These are phyloP conservation scores for Williopsis jadinii DNA, from an alignment of 1,139 yeast genomes.

Conservation along the genomic window DNA sequence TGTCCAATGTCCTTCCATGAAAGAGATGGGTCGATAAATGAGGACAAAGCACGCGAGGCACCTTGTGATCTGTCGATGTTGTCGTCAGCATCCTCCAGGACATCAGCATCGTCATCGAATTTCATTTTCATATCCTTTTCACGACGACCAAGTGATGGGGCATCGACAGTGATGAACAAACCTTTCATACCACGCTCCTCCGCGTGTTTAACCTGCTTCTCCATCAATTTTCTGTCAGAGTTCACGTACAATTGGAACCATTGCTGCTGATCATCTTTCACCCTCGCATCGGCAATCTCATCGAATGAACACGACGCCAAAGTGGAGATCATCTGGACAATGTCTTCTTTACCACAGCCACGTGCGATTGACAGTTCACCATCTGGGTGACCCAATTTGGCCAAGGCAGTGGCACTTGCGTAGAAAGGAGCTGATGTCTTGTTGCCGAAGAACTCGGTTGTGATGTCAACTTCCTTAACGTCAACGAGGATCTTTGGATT, in stretches of 20 bases:
- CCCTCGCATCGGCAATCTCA: slow-evolving; percentile 58
- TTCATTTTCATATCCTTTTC: slow-evolving; percentile 73
- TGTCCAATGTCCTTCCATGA: slow-evolving; percentile 43
- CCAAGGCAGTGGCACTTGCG: slow-evolving; percentile 75
- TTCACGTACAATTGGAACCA: slow-evolving; percentile 93
- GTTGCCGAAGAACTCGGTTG: slow-evolving; percentile 51
- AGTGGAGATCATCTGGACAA: slow-evolving; percentile 78
- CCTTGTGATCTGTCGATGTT: slow-evolving; percentile 68
- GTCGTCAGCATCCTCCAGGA: slow-evolving; percentile 43
- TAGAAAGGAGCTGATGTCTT: slow-evolving; percentile 59
- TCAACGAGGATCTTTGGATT: slow-evolving; percentile 76
- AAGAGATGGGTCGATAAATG: slow-evolving; percentile 78
- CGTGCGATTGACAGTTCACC: slow-evolving; percentile 77
- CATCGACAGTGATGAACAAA: slow-evolving; percentile 71
- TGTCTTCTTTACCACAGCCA: slow-evolving; percentile 60
- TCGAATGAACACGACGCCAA: slow-evolving; percentile 70
- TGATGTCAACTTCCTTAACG: slow-evolving; percentile 43
- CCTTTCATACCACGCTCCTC: slow-evolving; percentile 55
- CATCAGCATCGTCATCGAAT: slow-evolving; percentile 52
- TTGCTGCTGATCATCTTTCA: slow-evolving; percentile 46
- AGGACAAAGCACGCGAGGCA: slow-evolving; percentile 79
- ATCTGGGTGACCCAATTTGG: slow-evolving; percentile 72
- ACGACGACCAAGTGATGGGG: slow-evolving; percentile 91
- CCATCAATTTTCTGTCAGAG: slow-evolving; percentile 54
- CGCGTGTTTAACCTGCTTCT: slow-evolving; percentile 44